Evolutionary conservation across 2,329 filamentous ascomycete species (phyloP).

Genomic region (Talaromyces funiculosus): DNA sequence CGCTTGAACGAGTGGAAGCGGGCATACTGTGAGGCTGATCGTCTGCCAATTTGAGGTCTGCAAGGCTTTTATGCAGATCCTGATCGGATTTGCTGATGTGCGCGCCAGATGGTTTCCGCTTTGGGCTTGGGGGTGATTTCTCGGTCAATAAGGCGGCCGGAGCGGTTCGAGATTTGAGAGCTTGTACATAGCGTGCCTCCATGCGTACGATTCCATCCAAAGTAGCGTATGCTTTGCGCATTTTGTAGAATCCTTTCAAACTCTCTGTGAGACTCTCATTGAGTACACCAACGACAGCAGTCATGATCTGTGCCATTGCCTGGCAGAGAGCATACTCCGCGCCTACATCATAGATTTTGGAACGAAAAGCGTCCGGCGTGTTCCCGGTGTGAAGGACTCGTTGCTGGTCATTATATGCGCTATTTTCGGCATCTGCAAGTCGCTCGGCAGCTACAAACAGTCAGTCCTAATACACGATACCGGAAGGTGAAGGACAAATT

Average conservation of each 20-base stretch:
- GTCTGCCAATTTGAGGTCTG: slow-evolving; percentile 21
- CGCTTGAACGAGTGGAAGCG: slow-evolving; percentile 16
- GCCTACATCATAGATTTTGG: slow-evolving; percentile 69
- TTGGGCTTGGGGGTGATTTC: slow-evolving; percentile 8
- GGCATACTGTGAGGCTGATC: slow-evolving; percentile 16
- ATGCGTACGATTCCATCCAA: slow-evolving; percentile 72
- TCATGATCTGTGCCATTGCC: slow-evolving; percentile 82
- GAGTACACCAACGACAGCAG: slow-evolving; percentile 78
- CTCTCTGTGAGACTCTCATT: slow-evolving; percentile 91
- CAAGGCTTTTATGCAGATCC: slow-evolving; percentile 16
- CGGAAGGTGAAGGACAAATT: slow-evolving; percentile 1
- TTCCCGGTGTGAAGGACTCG: slow-evolving; percentile 61
- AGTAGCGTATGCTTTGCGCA: slow-evolving; percentile 80
- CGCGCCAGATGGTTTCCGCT: slow-evolving; percentile 11
- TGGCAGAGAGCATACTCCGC: slow-evolving; percentile 81
- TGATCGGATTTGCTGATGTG: slow-evolving; percentile 17
- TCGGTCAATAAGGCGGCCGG: slow-evolving; percentile 17
- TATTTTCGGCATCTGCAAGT: slow-evolving; percentile 68
- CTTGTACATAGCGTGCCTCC: slow-evolving; percentile 56
- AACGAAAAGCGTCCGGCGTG: slow-evolving; percentile 48
- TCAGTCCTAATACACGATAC: slow-evolving; percentile 15
- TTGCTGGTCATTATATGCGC: slow-evolving; percentile 69
- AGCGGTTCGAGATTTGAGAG: slow-evolving; percentile 12
- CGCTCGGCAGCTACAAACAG: slow-evolving; percentile 56
- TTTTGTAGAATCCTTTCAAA: slow-evolving; percentile 85